These are phyloP conservation scores for Debaryomyces coudertii DNA, from an alignment of 1,139 yeast genomes.

Conservation along the genomic window DNA sequence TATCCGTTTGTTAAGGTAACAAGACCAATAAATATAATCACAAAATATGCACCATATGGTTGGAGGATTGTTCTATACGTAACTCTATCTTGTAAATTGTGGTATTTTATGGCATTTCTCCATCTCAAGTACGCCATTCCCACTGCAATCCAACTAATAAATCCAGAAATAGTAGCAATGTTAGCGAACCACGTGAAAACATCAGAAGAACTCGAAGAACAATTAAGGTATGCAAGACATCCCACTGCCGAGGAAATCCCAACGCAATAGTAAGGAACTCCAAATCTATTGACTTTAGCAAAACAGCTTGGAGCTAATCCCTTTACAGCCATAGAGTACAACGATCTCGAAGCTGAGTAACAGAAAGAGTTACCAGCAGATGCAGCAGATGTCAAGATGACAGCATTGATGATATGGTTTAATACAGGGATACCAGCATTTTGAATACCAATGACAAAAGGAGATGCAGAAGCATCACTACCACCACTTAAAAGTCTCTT, in stretches of 20 bases:
- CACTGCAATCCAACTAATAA: constrained; percentile 65
- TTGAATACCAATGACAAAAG: constrained; percentile 53
- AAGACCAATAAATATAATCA: constrained; percentile 47
- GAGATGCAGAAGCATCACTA: constrained; percentile 51
- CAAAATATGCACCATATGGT: constrained; percentile 55
- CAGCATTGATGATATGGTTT: constrained; percentile 70
- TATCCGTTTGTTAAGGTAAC: constrained; percentile 62
- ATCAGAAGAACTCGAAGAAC: constrained; percentile 53
- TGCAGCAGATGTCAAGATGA: constrained; percentile 66
- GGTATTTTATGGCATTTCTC: constrained; percentile 53
- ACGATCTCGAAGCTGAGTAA: constrained; percentile 70
- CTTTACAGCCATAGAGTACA: constrained; percentile 63
- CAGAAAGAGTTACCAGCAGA: constrained; percentile 76
- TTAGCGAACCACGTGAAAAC: constrained; percentile 72
- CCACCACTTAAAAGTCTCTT: constrained; percentile 35
- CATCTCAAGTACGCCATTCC: constrained; percentile 52
- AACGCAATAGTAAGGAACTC: constrained; percentile 63
- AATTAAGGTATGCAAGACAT: constrained; percentile 63
- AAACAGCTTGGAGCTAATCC: constrained; percentile 64
- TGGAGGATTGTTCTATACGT: constrained; percentile 52
- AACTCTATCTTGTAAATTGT: constrained; percentile 47
- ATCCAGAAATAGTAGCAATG: constrained; percentile 71
- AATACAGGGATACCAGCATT: constrained; percentile 64
- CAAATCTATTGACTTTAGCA: constrained; percentile 61
- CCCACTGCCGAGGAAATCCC: constrained; percentile 34